phyloP scores from a whole-genome alignment of 257 asterid genomes.

The Rauvolfia tetraphylla region DNA sequence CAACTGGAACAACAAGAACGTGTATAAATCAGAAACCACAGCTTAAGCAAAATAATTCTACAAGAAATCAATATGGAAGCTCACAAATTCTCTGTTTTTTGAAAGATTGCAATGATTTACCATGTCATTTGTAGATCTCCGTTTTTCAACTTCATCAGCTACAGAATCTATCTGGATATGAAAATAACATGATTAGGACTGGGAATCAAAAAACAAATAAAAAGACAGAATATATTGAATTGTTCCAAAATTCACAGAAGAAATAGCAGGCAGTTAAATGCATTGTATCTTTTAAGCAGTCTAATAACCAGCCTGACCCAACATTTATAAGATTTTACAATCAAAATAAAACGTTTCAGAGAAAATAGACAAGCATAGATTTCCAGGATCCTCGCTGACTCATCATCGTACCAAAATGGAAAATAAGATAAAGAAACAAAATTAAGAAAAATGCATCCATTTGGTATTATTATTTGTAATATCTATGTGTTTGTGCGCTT shows the following conservation, averaged over 20 bases:
- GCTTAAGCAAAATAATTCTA: background rate
- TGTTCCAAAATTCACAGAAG: background rate
- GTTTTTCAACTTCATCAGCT: constrained; percentile 86
- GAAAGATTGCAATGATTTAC: constrained; percentile 36
- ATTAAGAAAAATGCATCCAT: background rate
- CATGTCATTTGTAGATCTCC: constrained; percentile 67
- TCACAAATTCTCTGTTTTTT: background rate
- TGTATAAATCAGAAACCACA: background rate
- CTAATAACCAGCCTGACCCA: background rate
- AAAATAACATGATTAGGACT: constrained; percentile 10
- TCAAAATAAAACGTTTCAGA: background rate
- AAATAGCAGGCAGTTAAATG: background rate
- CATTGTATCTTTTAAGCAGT: constrained; percentile 1
- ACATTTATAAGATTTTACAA: background rate
- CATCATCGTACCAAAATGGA: background rate
- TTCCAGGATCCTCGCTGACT: background rate
- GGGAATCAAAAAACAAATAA: constrained; percentile 1
- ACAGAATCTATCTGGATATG: constrained; percentile 76
- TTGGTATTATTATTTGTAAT: background rate
- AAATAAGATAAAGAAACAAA: background rate
- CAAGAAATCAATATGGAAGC: constrained; percentile 1
- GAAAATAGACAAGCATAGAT: no score
- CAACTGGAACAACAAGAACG: constrained; percentile 43
- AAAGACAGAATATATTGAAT: background rate
- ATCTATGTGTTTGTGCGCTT: background rate